Evolutionary conservation across 306 rosid genomes (phyloP).

Genomic region (Acmispon strigosus): DNA sequence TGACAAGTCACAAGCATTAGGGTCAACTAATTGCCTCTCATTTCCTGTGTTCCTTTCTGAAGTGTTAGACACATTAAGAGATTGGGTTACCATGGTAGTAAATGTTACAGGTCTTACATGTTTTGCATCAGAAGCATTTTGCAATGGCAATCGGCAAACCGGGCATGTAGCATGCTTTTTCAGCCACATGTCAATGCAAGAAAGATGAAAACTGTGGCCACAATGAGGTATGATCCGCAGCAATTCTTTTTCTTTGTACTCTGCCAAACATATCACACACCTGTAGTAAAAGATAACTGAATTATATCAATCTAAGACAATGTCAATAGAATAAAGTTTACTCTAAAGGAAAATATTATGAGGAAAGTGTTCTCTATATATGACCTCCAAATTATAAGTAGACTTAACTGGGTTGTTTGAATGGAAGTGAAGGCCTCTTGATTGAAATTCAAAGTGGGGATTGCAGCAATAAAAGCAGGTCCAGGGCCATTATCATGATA

Average conservation of each 20-base stretch:
- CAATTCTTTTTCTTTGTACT: constrained; percentile 81
- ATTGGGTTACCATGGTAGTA: constrained; percentile 33
- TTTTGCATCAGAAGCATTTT: constrained; percentile 43
- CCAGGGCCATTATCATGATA: constrained; percentile 44
- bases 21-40: constrained; percentile 27
- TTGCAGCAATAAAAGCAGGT: constrained; percentile 75
- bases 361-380: neutral
- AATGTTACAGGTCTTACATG: constrained; percentile 49
- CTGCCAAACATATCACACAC: constrained; percentile 89
- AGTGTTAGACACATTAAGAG: constrained; percentile 45
- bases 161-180: constrained; percentile 90
- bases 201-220: constrained; percentile 85
- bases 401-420: constrained; percentile 71
- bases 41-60: constrained; percentile 26
- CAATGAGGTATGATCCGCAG: constrained; percentile 88
- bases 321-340: neutral
- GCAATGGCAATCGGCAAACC: constrained; percentile 77
- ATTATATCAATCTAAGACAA: neutral
- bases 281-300: constrained; percentile 39
- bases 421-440: constrained; percentile 62
- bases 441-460: constrained; percentile 74
- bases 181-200: constrained; percentile 88
- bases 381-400: neutral
- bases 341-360: neutral
- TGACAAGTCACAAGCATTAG: constrained; percentile 20